These are phyloP conservation scores for Rhizopus stolonifer DNA, from an alignment of 371 early-diverging fungal genomes.

Conservation along the genomic window DNA sequence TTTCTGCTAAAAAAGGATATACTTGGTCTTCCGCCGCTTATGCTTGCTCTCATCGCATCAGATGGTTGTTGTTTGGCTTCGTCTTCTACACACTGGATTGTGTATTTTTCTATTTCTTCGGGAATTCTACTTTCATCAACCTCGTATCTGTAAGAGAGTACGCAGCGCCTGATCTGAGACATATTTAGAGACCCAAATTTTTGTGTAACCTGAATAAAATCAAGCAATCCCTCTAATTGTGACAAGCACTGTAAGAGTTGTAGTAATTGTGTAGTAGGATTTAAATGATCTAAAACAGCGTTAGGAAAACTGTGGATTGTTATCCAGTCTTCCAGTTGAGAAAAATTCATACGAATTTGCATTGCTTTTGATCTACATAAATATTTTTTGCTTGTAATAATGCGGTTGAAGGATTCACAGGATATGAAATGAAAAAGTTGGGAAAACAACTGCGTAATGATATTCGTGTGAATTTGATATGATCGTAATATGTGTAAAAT, in stretches of 20 bases:
- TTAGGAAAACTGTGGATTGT: conserved; percentile 56
- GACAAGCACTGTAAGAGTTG: conserved; percentile 83
- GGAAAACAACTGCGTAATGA: conserved; percentile 63
- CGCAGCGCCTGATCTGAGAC: conserved; percentile 71
- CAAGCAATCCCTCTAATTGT: conserved; percentile 61
- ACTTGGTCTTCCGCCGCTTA: conserved; percentile 23
- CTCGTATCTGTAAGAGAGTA: conserved; percentile 84
- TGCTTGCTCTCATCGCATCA: conserved; percentile 4
- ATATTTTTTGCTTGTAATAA: conserved; percentile 71
- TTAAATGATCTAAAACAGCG: conserved; percentile 44
- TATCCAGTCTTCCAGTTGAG: conserved; percentile 82
- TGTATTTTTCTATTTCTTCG: conserved; percentile 70
- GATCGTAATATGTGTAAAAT: conserved; percentile 60
- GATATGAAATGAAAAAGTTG: conserved; percentile 78
- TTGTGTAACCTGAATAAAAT: conserved; percentile 70
- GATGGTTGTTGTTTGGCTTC: conserved; percentile 29
- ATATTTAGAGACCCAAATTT: conserved; percentile 65
- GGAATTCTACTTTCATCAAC: conserved; percentile 74
- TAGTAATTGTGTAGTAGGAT: conserved; percentile 72
- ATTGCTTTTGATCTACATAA: conserved; percentile 81
- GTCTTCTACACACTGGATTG: conserved; percentile 66
- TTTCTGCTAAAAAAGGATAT: conserved; percentile 8
- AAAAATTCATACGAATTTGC: conserved; percentile 85
- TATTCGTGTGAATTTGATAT: conserved; percentile 66
- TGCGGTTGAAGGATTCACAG: conserved; percentile 80